These are phyloP conservation scores for Wickerhamiella vanderwaltii DNA, from an alignment of 805 yeast species.

Conservation along the genomic window DNA sequence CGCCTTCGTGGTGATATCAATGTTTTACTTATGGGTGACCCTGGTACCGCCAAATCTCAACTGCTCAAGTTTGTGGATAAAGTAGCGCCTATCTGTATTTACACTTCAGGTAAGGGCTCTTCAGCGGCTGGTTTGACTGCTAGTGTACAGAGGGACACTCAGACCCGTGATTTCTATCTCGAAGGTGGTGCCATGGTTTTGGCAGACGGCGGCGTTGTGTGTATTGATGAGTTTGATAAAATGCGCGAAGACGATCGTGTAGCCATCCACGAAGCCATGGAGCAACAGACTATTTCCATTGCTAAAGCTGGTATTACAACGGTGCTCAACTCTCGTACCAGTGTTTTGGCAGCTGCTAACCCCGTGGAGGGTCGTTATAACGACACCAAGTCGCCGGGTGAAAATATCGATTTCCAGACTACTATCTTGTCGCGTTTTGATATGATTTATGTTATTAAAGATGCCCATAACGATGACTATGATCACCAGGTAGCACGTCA, in stretches of 20 bases:
- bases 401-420: slow-evolving; percentile 94
- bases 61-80: slow-evolving; percentile 89
- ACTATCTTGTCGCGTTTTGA: slow-evolving; percentile 95
- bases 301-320: slow-evolving; percentile 99
- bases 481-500: slow-evolving; percentile 88
- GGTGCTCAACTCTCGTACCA: slow-evolving; percentile 86
- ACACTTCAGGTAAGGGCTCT: slow-evolving; percentile 98
- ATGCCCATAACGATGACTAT: slow-evolving; percentile 75
- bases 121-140: slow-evolving; percentile 99
- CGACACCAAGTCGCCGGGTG: slow-evolving; percentile 93
- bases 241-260: slow-evolving; percentile 99
- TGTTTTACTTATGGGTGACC: slow-evolving; percentile 88
- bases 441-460: slow-evolving; percentile 95
- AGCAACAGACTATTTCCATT: slow-evolving; percentile 95
- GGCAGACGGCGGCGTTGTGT: slow-evolving; percentile 98
- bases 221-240: slow-evolving; percentile 98
- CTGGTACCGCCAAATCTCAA: slow-evolving; percentile 98
- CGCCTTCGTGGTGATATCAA: slow-evolving; percentile 94
- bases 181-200: slow-evolving; percentile 99
- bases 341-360: slow-evolving; percentile 95
- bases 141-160: slow-evolving; percentile 82
- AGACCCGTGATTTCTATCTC: slow-evolving; percentile 77
- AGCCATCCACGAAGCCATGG: slow-evolving; percentile 99
- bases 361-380: slow-evolving; percentile 96
- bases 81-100: slow-evolving; percentile 85